These are phyloP conservation scores for Crithidia fasciculata DNA, from an alignment of 208 protist genomes.

Conservation along the genomic window DNA sequence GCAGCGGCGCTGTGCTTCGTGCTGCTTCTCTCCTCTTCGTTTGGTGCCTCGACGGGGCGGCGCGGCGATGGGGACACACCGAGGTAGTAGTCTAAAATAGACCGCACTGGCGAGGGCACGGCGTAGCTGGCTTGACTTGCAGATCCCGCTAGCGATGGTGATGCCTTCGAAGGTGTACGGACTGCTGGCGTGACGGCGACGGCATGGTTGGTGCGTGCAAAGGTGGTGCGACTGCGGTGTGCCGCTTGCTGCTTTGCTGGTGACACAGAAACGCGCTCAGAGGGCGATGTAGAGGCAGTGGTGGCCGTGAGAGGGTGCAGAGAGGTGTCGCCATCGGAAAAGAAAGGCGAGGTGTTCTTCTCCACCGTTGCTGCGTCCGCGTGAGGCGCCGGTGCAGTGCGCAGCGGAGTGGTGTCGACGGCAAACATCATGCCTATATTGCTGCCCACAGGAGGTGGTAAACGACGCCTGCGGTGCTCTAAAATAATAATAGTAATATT, in stretches of 20 bases:
- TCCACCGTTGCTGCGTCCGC: not conserved
- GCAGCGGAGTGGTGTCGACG: not conserved
- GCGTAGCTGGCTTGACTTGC: not conserved
- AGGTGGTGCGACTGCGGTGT: conserved; percentile 5
- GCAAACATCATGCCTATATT: not conserved
- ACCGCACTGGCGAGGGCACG: conserved; percentile 12
- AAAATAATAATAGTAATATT: no score
- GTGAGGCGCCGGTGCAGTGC: conserved; percentile 1
- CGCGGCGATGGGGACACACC: conserved; percentile 16
- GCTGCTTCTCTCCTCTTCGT: not conserved
- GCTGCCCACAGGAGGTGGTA: not conserved
- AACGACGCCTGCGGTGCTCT: no score
- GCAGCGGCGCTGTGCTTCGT: not conserved
- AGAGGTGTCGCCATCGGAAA: conserved; percentile 3
- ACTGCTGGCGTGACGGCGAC: no score
- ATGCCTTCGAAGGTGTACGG: not conserved
- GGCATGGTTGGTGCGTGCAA: conserved; percentile 7
- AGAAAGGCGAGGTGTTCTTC: conserved; percentile 6
- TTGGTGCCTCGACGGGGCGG: not conserved
- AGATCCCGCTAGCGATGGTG: not conserved
- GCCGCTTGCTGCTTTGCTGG: not conserved
- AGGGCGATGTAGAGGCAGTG: not conserved
- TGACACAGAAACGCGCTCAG: not conserved
- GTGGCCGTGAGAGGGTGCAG: conserved; percentile 1
- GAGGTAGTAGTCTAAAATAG: conserved; percentile 21